These are phyloP conservation scores for Solanum tarapatanum DNA, from an alignment of 257 asterid species.

Conservation along the genomic window DNA sequence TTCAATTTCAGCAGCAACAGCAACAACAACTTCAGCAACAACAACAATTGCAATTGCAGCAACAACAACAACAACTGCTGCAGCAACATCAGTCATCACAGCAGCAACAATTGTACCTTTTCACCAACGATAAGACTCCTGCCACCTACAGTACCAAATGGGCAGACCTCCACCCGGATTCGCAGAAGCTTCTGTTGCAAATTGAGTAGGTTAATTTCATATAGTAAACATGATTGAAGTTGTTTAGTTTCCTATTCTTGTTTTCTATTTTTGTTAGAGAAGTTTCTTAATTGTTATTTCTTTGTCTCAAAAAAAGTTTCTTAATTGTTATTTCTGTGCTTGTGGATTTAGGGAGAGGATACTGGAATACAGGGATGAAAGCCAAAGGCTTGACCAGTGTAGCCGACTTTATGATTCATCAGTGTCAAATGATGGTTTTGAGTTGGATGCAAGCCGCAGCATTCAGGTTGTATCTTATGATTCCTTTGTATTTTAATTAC, in stretches of 20 bases:
- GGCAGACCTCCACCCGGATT: slow-evolving; percentile 95
- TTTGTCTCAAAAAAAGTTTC: background rate
- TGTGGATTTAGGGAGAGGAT: slow-evolving; percentile 59
- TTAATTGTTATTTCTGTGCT: background rate
- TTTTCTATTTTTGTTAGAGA: background rate
- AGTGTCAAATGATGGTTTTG: slow-evolving; percentile 65
- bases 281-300: background rate
- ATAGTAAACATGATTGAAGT: background rate
- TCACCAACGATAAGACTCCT: slow-evolving; percentile 70
- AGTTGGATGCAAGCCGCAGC: slow-evolving; percentile 75
- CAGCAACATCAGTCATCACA: no score
- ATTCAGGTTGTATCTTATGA: slow-evolving; percentile 41
- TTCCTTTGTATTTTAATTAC: background rate
- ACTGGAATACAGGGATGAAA: slow-evolving; percentile 83
- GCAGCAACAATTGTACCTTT: slow-evolving; percentile 48
- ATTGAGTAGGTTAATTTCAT: slow-evolving; percentile 45
- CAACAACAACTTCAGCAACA: background rate
- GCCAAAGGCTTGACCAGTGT: slow-evolving; percentile 85
- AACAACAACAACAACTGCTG: no score
- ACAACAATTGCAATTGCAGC: no score
- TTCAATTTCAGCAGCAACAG: slow-evolving; percentile 21
- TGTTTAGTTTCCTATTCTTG: background rate
- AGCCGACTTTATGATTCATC: slow-evolving; percentile 85
- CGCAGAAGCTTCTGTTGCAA: slow-evolving; percentile 71
- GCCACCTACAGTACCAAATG: slow-evolving; percentile 86